A percentile compares a stretch with the other conserved stretches of the same genome.
These are phyloP conservation scores for Dorcoceras hygrometricum DNA, from an alignment of 257 asterid species.

Conservation along the genomic window DNA sequence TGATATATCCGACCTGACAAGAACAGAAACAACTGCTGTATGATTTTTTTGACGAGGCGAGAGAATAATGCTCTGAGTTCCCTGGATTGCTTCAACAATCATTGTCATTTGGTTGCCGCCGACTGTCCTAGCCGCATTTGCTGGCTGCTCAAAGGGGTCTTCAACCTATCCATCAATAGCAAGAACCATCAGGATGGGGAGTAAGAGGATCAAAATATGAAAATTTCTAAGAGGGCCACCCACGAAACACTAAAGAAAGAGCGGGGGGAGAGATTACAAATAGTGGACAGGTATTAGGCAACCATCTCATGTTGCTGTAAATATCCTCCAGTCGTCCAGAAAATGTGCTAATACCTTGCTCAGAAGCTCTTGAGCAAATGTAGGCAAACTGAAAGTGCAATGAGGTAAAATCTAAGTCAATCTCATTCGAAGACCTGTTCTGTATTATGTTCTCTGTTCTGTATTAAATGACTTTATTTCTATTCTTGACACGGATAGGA, in stretches of 20 bases:
- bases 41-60: constrained; percentile 41
- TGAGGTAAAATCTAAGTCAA: constrained; percentile 30
- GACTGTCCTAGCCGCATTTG: constrained; percentile 75
- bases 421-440: constrained; percentile 19
- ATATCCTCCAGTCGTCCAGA: constrained; percentile 81
- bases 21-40: constrained; percentile 32
- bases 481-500: constrained; percentile 7
- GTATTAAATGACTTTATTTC: background rate
- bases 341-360: constrained; percentile 58
- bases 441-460: background rate
- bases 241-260: constrained; percentile 10
- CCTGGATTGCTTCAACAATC: constrained; percentile 53
- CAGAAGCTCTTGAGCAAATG: constrained; percentile 60
- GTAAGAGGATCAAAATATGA: constrained; percentile 3
- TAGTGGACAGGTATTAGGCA: constrained; percentile 73
- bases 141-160: constrained; percentile 97
- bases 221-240: background rate
- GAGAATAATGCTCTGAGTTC: constrained; percentile 40
- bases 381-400: constrained; percentile 62
- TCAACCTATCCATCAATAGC: constrained; percentile 55
- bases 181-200: too few species aligned
- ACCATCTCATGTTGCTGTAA: constrained; percentile 82
- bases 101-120: constrained; percentile 44
- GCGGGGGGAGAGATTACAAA: constrained; percentile 53
- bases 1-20: constrained; percentile 50